These are phyloP conservation scores for Cupressus sempervirens DNA, from an alignment of 75 land plant species.

Conservation along the genomic window DNA sequence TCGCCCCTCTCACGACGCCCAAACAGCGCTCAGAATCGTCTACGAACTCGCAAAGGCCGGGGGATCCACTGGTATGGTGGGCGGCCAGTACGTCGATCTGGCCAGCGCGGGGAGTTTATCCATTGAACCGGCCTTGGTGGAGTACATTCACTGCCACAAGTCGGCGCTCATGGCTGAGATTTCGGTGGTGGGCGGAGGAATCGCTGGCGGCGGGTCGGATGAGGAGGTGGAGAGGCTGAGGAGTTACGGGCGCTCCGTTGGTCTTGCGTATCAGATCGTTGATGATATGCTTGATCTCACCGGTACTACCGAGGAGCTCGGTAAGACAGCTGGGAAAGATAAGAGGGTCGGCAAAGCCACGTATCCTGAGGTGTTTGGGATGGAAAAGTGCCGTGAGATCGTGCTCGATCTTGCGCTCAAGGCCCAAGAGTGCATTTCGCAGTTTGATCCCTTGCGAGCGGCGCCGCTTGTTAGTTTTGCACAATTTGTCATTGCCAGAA, in stretches of 20 bases:
- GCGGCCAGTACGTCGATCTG: constrained; percentile 62
- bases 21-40: constrained; percentile 34
- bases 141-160: constrained; percentile 47
- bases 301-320: too few species aligned
- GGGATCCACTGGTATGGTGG: constrained; percentile 70
- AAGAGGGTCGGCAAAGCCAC: constrained; percentile 32
- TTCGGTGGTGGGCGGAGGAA: constrained; percentile 62
- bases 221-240: too few species aligned
- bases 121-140: constrained; percentile 11
- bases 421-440: constrained; percentile 60
- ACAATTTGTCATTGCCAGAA: constrained; percentile 50
- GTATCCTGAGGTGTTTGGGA: constrained; percentile 55
- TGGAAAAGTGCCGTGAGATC: constrained; percentile 59
- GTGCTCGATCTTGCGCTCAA: constrained; percentile 47
- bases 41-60: constrained; percentile 56
- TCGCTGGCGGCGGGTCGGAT: constrained; percentile 52
- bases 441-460: constrained; percentile 42
- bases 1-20: constrained; percentile 20
- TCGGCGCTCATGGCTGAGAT: constrained; percentile 57
- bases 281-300: too few species aligned
- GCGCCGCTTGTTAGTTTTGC: constrained; percentile 69
- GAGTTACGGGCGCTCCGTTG: too few species aligned
- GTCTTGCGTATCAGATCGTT: too few species aligned
- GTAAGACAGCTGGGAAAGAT: background rate
- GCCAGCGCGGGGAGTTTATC: constrained; percentile 18